Percentiles rank a stretch among this genome's conserved stretches.
Conservation (phyloP, 495 filamentous ascomycete genomes). For the Aspergillus nanangensis region DNA sequence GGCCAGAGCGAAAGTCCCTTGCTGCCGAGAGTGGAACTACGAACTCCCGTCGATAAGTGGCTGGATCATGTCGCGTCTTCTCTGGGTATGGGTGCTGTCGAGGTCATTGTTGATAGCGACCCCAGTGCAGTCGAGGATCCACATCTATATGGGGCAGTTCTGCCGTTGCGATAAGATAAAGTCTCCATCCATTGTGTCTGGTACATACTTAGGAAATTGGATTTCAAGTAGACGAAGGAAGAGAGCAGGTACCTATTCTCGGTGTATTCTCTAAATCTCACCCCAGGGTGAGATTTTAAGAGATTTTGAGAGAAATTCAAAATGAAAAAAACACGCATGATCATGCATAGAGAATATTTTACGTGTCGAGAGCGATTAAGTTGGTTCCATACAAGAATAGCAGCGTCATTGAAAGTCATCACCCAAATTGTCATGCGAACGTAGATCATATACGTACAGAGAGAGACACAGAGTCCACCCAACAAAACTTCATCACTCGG, state of each 20-base stretch:
- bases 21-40: background rate
- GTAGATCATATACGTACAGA: conserved; percentile 22
- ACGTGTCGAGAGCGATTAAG: background rate
- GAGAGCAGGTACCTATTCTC: too few species aligned
- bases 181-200: background rate
- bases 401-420: conserved; percentile 7
- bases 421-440: conserved; percentile 20
- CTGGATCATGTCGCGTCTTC: conserved; percentile 21
- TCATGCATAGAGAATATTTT: background rate
- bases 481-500: conserved; percentile 2
- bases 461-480: conserved; percentile 6
- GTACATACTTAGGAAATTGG: too few species aligned
- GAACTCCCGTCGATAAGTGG: conserved; percentile 13
- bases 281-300: too few species aligned
- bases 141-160: background rate
- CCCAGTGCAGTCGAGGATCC: background rate
- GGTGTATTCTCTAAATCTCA: too few species aligned
- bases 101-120: conserved; percentile 6
- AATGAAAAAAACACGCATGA: too few species aligned
- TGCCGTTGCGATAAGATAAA: background rate
- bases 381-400: background rate
- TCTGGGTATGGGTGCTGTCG: conserved; percentile 19
- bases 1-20: background rate
- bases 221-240: too few species aligned
- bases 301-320: too few species aligned